Evolutionary conservation across 2,329 filamentous ascomycete species (phyloP), one percentile per base, ranked within the genome.

Genomic region (Purpureocillium takamizusanense): DNA sequence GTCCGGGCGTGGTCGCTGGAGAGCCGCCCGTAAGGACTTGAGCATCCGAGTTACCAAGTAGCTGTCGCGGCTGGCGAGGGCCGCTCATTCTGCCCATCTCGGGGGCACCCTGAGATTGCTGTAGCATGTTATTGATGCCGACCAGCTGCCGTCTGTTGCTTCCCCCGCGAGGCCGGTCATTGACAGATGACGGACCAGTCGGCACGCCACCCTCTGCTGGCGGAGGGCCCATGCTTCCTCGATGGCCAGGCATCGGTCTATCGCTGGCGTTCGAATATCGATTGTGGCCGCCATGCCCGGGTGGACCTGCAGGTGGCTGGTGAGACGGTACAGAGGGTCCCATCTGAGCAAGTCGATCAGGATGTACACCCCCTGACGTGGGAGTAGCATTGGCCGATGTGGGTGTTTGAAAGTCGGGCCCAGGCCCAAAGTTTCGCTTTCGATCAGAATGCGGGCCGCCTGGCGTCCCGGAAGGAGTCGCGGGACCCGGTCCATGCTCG

Each of bases 91-190:
- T 61, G 17, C 51, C 56, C 28, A 45, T 36, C 1, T 62, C 60
- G 2, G 53, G 62, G 61, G 51, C 64, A 46, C 49, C 51, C 51
- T 69, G 70, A 1, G 67, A 66, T 53, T 74, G 69, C 46, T 73
- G 69, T 4, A 79, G 63, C 36, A 69, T 74, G 44, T 60, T 76
- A 47, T 79, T 77, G 42, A 82, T 80, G 33, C 72, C 70, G 11
- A 70, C 69, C 23, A 81, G 60, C 47, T 80, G 74, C 41, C 76
- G 64, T 42, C 67, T 61, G 14, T 68, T 63, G 23, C 70, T 66
- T 47, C 46, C 59, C 21, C 51, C 52, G 29, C 55, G 48, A 18
- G 48, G 42, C 23, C 66, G 57, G 21, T 69, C 64, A 15, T 53
- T 52, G 8, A 51, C 46, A 18, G 60, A 58, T 9, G 62, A 50